A percentile compares a stretch with the other conserved stretches of the same genome.
These are phyloP conservation scores for Aureobasidium sp. DNA, from an alignment of 2,329 filamentous ascomycete species.

Conservation along the genomic window DNA sequence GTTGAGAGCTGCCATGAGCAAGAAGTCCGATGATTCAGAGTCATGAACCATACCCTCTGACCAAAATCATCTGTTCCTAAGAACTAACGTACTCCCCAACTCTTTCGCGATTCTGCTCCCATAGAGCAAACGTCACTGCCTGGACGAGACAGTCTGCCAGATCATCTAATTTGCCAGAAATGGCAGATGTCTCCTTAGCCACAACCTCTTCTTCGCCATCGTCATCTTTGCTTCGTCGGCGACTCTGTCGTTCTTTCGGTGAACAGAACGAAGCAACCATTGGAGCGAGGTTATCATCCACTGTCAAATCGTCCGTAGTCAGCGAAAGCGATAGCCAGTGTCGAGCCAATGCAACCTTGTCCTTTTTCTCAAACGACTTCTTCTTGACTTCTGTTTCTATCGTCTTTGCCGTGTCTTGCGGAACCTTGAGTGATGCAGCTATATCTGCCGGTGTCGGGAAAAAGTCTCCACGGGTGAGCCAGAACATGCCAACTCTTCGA, in stretches of 20 bases:
- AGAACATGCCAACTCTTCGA: constrained; percentile 47
- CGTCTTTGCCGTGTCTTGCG: neutral
- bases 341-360: constrained; percentile 55
- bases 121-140: constrained; percentile 66
- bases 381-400: constrained; percentile 11
- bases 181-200: neutral
- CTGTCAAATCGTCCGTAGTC: constrained; percentile 5
- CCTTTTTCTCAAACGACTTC: constrained; percentile 41
- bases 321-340: constrained; percentile 37
- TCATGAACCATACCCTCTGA: neutral
- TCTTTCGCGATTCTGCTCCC: constrained; percentile 51
- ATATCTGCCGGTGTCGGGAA: constrained; percentile 15
- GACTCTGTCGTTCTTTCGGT: constrained; percentile 15
- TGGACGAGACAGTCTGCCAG: constrained; percentile 72
- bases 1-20: constrained; percentile 26
- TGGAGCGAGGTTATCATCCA: constrained; percentile 18
- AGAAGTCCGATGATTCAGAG: neutral
- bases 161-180: constrained; percentile 62
- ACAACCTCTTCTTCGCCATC: neutral
- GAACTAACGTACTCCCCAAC: constrained; percentile 8
- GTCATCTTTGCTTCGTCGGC: constrained; percentile 16
- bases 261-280: constrained; percentile 24
- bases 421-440: neutral
- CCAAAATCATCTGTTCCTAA: neutral
- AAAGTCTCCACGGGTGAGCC: constrained; percentile 27